Base-by-base conservation (phyloP, 2,329 filamentous ascomycete genomes). In the Diaporthe nobilis region DNA sequence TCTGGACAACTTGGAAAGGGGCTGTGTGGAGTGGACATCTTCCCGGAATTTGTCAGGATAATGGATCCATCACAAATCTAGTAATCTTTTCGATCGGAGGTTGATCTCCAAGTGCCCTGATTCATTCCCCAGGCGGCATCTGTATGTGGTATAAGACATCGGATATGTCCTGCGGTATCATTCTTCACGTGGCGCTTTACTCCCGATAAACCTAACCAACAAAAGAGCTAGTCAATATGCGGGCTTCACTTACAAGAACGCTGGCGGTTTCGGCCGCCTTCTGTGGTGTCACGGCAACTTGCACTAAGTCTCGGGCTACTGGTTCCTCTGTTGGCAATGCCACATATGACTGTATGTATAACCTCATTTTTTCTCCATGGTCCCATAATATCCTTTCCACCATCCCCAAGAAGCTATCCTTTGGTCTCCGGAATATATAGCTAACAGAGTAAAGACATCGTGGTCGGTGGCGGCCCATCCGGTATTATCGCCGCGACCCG, bases 61-160 rank as follows among this genome's bases (percentile, higher is more conserved):
- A 67, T 67, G 61, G 61, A 25, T 67, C 61, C 61, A 68, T 53
- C 31, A 53, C 65, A 68, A 68, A 68, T 68, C 65, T 17, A 28
- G 22, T 53, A 10, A 68, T 28, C 31, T 8, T 28, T 15, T 28
- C 65, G 31, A 53, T 68, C 47, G 47, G 65, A 10, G 22, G 34
- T 8, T 13, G 31, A 37, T 53, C 47, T 39, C n/a, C 31, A 17
- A 4, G 17, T 37, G 22, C 20, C 39, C 22, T 39, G 34, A 12
- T 13, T 15, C 15, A 39, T 47, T 4, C 20, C 20, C 65, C 12
- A 42, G 13, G 9, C 6, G 61, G n/a, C 2, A 8, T 53, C 13
- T 53, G 47, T 15, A 37, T 68, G 31, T 37, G 13, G 12, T 53
- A 68, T 53, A 68, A 68, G 47, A 68, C 12, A 39, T 39, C 22